Base-by-base conservation (phyloP, 2,329 filamentous ascomycete genomes). In the Chaetothyriales sp. region DNA sequence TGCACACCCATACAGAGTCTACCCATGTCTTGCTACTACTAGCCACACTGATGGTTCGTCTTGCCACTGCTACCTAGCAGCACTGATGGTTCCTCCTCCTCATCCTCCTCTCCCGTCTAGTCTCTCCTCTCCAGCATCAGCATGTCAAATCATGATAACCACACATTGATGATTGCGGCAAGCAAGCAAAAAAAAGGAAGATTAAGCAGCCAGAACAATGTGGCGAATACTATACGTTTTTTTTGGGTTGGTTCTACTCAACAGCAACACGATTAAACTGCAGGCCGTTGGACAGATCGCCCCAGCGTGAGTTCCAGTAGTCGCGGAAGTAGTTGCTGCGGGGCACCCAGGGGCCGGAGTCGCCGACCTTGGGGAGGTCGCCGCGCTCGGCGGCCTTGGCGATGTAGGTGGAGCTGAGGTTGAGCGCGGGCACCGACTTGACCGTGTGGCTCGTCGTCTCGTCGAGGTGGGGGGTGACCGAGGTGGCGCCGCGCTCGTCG, bases 341-440 rank as follows among this genome's bases (percentile, higher is more conserved):
- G 6, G 68, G 63, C 49, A 63, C 47, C 70, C 70, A 72, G 1
- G 69, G 70, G 5, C 64, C 66, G 46, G 63, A 62, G 50, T 70
- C 63, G 6, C 62, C 70, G 7, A 66, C 64, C 56, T 64, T 67
- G 18, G 70, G 70, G 18, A 72, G 52, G 1, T 54, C 37, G 18
- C 53, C 50, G 2, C 50, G 47, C 29, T 61, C 58, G 51, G 62
- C 59, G 4, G 68, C 68, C 13, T 58, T 58, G n/a, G 61, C 61
- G 44, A 72, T 57, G 54, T 72, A 72, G 7, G 67, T 71, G n/a
- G 67, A 69, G 44, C 58, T 67, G 18, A 72, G 60, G 29, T 67
- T 68, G 44, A 71, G 52, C 37, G 70, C 45, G 0, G 61, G 64
- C 15, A 51, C 49, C 5, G 54, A 47, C n/a, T 46, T 20, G 15